Evolutionary conservation across 1,284 basidiomycete species (phyloP).

Genomic region (Boletellus sp.): DNA sequence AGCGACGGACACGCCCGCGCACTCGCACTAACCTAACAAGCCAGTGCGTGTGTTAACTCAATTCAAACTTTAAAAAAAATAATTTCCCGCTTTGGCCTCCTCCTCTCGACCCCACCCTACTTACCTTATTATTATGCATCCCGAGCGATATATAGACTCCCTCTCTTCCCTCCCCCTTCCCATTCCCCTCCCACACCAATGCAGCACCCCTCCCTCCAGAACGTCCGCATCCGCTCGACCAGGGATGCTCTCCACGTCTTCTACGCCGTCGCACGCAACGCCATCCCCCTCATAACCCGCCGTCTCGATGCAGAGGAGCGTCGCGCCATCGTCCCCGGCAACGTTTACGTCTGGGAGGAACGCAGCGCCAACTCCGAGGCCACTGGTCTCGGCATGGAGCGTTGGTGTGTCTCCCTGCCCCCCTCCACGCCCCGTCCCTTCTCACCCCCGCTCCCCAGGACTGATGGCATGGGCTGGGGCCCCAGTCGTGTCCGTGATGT

Average conservation of each 20-base stretch:
- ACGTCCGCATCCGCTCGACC: constrained; percentile 70
- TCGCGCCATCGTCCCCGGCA: constrained; percentile 60
- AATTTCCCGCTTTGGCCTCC: constrained; percentile 23
- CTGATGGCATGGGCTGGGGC: constrained; percentile 79
- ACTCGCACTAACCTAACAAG: constrained; percentile 6
- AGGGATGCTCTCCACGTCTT: constrained; percentile 77
- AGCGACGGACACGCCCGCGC: constrained; percentile 19
- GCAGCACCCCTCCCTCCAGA: constrained; percentile 70
- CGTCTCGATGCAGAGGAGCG: constrained; percentile 76
- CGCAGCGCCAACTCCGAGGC: constrained; percentile 73
- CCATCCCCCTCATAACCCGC: constrained; percentile 70
- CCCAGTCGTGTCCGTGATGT: constrained; percentile 76
- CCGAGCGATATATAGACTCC: constrained; percentile 28
- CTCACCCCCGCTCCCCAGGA: constrained; percentile 44
- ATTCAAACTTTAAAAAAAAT: constrained; percentile 38
- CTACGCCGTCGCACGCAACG: constrained; percentile 63
- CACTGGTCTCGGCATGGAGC: constrained; percentile 75
- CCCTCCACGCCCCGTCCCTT: neutral
- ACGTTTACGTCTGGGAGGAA: constrained; percentile 84
- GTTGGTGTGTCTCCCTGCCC: constrained; percentile 50
- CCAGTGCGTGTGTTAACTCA: constrained; percentile 33
- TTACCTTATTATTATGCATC: constrained; percentile 6
- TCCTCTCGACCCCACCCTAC: constrained; percentile 22
- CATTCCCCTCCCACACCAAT: constrained; percentile 32
- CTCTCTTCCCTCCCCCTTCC: constrained; percentile 4